Evolutionary conservation across 2,329 filamentous ascomycete species (phyloP).

Genomic region (Trichoderma sp.): DNA sequence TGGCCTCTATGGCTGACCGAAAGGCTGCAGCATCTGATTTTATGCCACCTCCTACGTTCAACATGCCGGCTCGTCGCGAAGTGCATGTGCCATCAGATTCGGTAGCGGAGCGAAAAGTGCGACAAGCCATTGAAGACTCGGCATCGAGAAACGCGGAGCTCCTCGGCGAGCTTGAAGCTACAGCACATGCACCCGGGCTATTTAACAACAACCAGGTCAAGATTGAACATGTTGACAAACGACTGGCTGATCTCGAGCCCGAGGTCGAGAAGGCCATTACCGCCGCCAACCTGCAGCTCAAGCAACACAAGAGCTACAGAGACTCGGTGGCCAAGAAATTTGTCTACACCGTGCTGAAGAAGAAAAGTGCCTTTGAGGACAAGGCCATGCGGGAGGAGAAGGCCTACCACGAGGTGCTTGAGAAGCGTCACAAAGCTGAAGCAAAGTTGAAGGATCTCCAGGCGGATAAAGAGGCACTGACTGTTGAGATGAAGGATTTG

Average conservation of each 20-base stretch:
- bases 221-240: slow-evolving; percentile 12
- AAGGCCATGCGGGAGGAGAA: slow-evolving; percentile 13
- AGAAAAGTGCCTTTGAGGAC: slow-evolving; percentile 9
- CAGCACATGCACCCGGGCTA: slow-evolving; percentile 1
- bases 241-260: slow-evolving; percentile 10
- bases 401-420: slow-evolving; percentile 9
- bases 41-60: neutral
- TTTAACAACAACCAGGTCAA: slow-evolving; percentile 13
- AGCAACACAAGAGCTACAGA: slow-evolving; percentile 15
- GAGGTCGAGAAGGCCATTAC: slow-evolving; percentile 13
- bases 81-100: neutral
- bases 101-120: slow-evolving; percentile 6
- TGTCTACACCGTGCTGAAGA: slow-evolving; percentile 15
- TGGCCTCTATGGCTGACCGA: neutral
- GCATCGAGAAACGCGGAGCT: slow-evolving; percentile 15
- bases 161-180: slow-evolving; percentile 12
- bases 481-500: slow-evolving; percentile 1
- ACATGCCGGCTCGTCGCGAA: neutral
- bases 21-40: neutral
- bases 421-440: slow-evolving; percentile 15
- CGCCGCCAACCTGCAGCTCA: slow-evolving; percentile 10
- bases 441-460: slow-evolving; percentile 3
- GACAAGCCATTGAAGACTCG: slow-evolving; percentile 30
- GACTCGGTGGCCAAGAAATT: slow-evolving; percentile 15
- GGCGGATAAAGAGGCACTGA: slow-evolving; percentile 5